Percentiles rank a stretch among this genome's conserved stretches.
Evolutionary conservation across 176 grass and related monocot species (phyloP).

Genomic region (Aegilops sharonensis): DNA sequence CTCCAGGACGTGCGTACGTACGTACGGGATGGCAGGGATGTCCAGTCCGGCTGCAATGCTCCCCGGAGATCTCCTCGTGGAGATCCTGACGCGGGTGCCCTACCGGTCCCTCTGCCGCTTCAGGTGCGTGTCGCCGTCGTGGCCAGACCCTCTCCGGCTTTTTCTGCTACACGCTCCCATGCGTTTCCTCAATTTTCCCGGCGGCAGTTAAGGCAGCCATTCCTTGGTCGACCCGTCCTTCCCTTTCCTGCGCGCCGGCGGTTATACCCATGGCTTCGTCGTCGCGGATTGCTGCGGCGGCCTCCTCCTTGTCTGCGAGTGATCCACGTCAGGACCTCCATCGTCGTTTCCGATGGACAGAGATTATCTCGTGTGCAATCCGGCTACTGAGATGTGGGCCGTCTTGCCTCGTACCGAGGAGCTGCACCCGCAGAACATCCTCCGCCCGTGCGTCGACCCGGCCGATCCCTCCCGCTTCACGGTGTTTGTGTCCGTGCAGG

Average conservation of each 20-base stretch:
- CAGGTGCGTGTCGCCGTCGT: background rate
- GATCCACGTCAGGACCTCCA: background rate
- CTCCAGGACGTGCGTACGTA: too few relatives aligned
- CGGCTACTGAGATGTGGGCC: background rate
- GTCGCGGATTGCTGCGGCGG: background rate
- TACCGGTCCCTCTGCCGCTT: background rate
- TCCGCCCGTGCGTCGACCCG: background rate
- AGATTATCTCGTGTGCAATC: background rate
- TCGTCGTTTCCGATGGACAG: too few relatives aligned
- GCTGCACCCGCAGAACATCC: background rate
- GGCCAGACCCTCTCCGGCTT: background rate
- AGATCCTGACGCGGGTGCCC: background rate
- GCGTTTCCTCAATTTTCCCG: background rate
- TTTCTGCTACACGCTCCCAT: too few relatives aligned
- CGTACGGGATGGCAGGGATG: background rate
- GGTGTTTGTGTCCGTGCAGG: background rate
- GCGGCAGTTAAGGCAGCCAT: background rate
- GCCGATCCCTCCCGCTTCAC: background rate
- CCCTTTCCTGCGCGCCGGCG: background rate
- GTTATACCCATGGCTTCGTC: background rate
- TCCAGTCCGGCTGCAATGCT: background rate
- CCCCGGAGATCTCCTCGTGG: background rate
- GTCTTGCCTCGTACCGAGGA: background rate
- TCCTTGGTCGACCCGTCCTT: background rate
- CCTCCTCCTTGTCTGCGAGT: background rate